These are phyloP conservation scores for Leccinum boreale DNA, from an alignment of 768 basidiomycete species.

Conservation along the genomic window DNA sequence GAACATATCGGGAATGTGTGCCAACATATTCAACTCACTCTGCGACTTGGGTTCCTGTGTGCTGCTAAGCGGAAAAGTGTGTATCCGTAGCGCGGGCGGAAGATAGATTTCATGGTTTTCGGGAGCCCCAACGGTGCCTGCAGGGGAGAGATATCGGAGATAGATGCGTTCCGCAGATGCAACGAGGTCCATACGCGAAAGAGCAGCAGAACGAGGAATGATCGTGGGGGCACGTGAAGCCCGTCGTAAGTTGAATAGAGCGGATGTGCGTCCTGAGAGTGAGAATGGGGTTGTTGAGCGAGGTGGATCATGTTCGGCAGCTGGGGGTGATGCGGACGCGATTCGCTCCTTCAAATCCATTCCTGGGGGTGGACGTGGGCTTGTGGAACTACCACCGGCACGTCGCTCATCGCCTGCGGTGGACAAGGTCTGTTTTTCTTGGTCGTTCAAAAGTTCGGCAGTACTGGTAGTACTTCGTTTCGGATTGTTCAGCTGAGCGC, in stretches of 20 bases:
- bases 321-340: slow-evolving; percentile 46
- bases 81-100: slow-evolving; percentile 87
- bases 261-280: slow-evolving; percentile 69
- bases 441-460: slow-evolving; percentile 64
- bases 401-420: slow-evolving; percentile 42
- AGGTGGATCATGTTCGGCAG: slow-evolving; percentile 46
- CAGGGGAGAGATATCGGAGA: slow-evolving; percentile 87
- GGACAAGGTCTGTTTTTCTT: slow-evolving; percentile 66
- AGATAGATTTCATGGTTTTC: slow-evolving; percentile 99
- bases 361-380: slow-evolving; percentile 47
- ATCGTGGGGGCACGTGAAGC: slow-evolving; percentile 90
- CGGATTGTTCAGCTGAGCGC: slow-evolving; percentile 54
- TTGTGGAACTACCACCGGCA: slow-evolving; percentile 53
- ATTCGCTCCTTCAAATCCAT: slow-evolving; percentile 31
- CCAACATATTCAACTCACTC: slow-evolving; percentile 70
- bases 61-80: slow-evolving; percentile 83
- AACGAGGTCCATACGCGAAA: slow-evolving; percentile 85
- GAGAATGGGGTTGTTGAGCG: slow-evolving; percentile 82
- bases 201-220: slow-evolving; percentile 88
- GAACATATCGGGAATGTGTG: slow-evolving; percentile 94
- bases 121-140: slow-evolving; percentile 68
- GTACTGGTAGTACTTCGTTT: slow-evolving; percentile 85
- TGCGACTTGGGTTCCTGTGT: slow-evolving; percentile 66
- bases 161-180: slow-evolving; percentile 95
- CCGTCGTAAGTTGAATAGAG: slow-evolving; percentile 70